Evolutionary conservation across 2,329 filamentous ascomycete species (phyloP), one percentile per base, ranked within the genome.

Genomic region (Alternaria tenuissima): DNA sequence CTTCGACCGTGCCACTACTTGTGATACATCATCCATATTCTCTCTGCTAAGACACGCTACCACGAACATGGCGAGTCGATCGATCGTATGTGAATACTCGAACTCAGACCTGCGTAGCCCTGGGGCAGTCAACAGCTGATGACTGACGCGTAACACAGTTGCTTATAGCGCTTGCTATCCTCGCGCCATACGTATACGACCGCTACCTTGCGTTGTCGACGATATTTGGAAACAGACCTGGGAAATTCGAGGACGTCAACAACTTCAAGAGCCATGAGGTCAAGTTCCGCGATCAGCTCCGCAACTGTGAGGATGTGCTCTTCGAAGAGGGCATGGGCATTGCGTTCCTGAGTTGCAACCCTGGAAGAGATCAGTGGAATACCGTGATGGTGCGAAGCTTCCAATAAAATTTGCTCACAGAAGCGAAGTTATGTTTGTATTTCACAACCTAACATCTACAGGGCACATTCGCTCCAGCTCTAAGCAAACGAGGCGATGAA

Each of bases 251-350:
- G 38, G 57, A 62, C 7, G 26, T 75, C 2, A 63, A 71, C 32
- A 63, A 55, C 3, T 70, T 78, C 62, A 68, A 67, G 39, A 59
- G 55, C 18, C 64, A 74, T 47, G 70, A 78, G 12, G 52, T 81
- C 38, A 72, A 71, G 39, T 80, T 80, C 47, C 42, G 62, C 7
- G 69, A 81, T 47, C 64, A 66, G 5, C 47, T 82, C 9, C 69
- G 77, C 5, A 82, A 82, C 58, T 83, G 81, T 60, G 81, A 83
- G 57, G 81, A 83, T 74, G 71, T 79, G 30, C 57, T 80, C 6
- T 30, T 82, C n/a, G 74, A 78, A 38, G 74, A 78, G 32, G 62
- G 68, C 1, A 63, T 70, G 26, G 77, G 77, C 3, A 68, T 78
- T n/a, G 79, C 79, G 7, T 68, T 83, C 6, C 56, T 82, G 52